Evolutionary conservation across 2,329 filamentous ascomycete genomes (phyloP).

Genomic region (Pseudogymnoascus sp.): DNA sequence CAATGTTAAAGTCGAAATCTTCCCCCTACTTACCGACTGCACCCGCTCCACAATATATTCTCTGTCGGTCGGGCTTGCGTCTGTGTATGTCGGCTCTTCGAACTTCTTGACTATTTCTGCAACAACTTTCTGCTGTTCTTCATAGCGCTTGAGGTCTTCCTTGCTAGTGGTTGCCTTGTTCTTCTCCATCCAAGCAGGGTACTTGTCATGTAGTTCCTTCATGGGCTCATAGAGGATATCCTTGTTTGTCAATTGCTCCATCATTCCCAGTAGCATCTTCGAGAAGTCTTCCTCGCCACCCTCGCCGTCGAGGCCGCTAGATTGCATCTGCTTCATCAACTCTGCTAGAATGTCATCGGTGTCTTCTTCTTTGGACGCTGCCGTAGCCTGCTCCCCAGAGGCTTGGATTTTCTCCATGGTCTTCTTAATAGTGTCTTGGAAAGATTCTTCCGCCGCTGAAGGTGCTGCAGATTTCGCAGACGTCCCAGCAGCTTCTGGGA

Average conservation of each 20-base stretch:
- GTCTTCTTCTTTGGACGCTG: conserved; percentile 59
- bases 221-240: conserved; percentile 98
- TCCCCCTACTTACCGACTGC: conserved; percentile 66
- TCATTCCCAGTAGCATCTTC: conserved; percentile 94
- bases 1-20: conserved; percentile 7
- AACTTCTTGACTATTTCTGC: conserved; percentile 83
- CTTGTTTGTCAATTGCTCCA: conserved; percentile 97
- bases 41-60: conserved; percentile 95
- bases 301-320: conserved; percentile 47
- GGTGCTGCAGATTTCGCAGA: conserved; percentile 20
- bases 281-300: conserved; percentile 76
- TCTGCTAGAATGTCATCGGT: conserved; percentile 81
- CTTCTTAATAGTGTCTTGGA: conserved; percentile 84
- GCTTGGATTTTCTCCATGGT: conserved; percentile 96
- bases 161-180: conserved; percentile 57
- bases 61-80: conserved; percentile 70
- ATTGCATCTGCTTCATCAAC: conserved; percentile 81
- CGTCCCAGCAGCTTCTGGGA: conserved; percentile 16
- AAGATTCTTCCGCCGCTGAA: conserved; percentile 50
- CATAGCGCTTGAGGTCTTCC: conserved; percentile 71
- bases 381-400: conserved; percentile 77
- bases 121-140: conserved; percentile 71
- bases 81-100: conserved; percentile 70
- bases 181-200: conserved; percentile 77
- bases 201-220: conserved; percentile 93